These are phyloP conservation scores for Mycena pura DNA, from an alignment of 768 basidiomycete genomes.

Conservation along the genomic window DNA sequence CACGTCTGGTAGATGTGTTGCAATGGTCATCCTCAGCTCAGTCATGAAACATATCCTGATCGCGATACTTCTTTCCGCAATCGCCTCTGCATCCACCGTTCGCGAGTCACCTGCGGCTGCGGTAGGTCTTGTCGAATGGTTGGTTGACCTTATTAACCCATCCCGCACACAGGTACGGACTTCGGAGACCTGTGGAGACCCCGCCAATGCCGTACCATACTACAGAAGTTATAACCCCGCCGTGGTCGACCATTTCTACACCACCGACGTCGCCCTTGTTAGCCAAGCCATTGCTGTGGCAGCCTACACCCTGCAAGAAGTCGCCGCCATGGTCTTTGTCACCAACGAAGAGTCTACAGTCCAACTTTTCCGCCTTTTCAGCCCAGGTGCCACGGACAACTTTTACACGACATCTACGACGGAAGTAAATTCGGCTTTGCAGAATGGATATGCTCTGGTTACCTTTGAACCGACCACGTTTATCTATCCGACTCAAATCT, in stretches of 20 bases:
- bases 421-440: slow-evolving; percentile 22
- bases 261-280: neutral
- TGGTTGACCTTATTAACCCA: neutral
- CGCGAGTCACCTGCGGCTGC: neutral
- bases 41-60: neutral
- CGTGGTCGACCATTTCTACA: neutral
- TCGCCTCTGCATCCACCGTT: neutral
- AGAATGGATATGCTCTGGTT: slow-evolving; percentile 3
- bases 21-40: too few relatives aligned
- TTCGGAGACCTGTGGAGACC: neutral
- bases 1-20: too few relatives aligned
- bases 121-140: neutral
- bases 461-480: slow-evolving; percentile 21
- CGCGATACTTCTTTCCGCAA: neutral
- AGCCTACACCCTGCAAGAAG: neutral
- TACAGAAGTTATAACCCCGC: neutral
- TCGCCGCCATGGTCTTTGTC: neutral
- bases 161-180: neutral
- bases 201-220: neutral
- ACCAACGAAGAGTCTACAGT: slow-evolving; percentile 9
- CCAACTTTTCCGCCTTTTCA: slow-evolving; percentile 29
- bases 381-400: slow-evolving; percentile 15
- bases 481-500: slow-evolving; percentile 19
- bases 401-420: slow-evolving; percentile 24
- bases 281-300: too few relatives aligned